Percentiles rank a stretch among this genome's conserved stretches.
phyloP scores from a whole-genome alignment of 306 rosid genomes.

The Rosa multiflora region DNA sequence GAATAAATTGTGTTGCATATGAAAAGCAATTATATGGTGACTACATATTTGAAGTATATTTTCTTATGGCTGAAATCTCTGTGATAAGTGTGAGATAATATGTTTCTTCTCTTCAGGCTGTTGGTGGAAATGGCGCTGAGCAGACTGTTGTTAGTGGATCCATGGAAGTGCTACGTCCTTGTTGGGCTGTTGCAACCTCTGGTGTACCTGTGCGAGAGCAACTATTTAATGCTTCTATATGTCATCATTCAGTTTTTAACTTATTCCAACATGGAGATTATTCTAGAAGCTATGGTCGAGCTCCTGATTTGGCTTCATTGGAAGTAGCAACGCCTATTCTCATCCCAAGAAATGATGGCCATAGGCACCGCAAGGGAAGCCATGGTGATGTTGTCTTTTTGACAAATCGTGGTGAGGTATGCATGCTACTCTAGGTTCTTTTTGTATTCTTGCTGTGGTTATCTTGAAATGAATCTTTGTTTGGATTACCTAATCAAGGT shows the following conservation, averaged over 20 bases:
- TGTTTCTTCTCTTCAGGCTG: slow-evolving; percentile 60
- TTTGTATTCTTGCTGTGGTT: slow-evolving; percentile 12
- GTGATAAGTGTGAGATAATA: not conserved
- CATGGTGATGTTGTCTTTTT: slow-evolving; percentile 94
- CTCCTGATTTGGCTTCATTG: slow-evolving; percentile 65
- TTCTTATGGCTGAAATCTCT: not conserved
- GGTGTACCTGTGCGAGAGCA: slow-evolving; percentile 95
- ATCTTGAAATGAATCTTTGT: not conserved
- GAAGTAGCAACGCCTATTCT: slow-evolving; percentile 97
- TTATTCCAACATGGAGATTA: slow-evolving; percentile 88
- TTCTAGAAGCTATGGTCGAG: slow-evolving; percentile 60
- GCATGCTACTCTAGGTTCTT: slow-evolving; percentile 15
- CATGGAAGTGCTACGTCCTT: slow-evolving; percentile 94
- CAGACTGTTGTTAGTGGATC: slow-evolving; percentile 95
- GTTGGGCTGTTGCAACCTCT: slow-evolving; percentile 99
- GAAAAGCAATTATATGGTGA: not conserved
- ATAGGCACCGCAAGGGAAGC: slow-evolving; percentile 92
- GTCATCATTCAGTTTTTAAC: slow-evolving; percentile 82
- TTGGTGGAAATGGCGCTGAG: slow-evolving; percentile 98
- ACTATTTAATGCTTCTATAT: slow-evolving; percentile 92
- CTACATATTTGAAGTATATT: not conserved
- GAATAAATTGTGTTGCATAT: not conserved
- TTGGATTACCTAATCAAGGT: slow-evolving; percentile 17
- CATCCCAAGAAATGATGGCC: slow-evolving; percentile 86
- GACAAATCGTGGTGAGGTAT: slow-evolving; percentile 98